These are phyloP conservation scores for Camillea tinctor DNA, from an alignment of 2,329 filamentous ascomycete genomes.

Conservation along the genomic window DNA sequence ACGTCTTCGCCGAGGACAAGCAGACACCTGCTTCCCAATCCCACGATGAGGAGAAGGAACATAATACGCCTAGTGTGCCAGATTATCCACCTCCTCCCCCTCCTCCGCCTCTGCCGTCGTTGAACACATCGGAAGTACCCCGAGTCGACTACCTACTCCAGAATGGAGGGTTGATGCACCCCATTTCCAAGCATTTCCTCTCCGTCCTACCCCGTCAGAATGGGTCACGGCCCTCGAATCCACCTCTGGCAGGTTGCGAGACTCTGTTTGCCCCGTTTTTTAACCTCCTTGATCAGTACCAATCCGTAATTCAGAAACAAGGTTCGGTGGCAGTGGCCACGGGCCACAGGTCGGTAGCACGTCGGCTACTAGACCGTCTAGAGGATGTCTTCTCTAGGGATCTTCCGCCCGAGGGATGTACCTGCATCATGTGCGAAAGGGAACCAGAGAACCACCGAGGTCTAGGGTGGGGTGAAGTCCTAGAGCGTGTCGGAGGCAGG, in stretches of 20 bases:
- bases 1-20: slow-evolving; percentile 42
- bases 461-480: slow-evolving; percentile 90
- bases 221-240: slow-evolving; percentile 59
- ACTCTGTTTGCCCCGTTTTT: slow-evolving; percentile 81
- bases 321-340: slow-evolving; percentile 94
- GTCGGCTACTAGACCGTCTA: slow-evolving; percentile 81
- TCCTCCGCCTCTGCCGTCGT: slow-evolving; percentile 71
- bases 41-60: slow-evolving; percentile 38
- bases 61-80: slow-evolving; percentile 39
- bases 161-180: slow-evolving; percentile 74
- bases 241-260: slow-evolving; percentile 65
- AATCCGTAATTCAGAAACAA: slow-evolving; percentile 74
- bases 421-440: slow-evolving; percentile 77
- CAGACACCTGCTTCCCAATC: slow-evolving; percentile 34
- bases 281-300: slow-evolving; percentile 81
- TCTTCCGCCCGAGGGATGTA: slow-evolving; percentile 81
- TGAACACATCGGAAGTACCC: slow-evolving; percentile 69
- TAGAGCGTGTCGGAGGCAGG: slow-evolving; percentile 88
- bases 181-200: slow-evolving; percentile 72
- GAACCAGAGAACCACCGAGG: slow-evolving; percentile 64
- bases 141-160: slow-evolving; percentile 90
- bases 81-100: slow-evolving; percentile 48
- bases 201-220: slow-evolving; percentile 58
- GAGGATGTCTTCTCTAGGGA: slow-evolving; percentile 94
- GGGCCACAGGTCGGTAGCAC: slow-evolving; percentile 90